phyloP scores from a whole-genome alignment of 371 early-diverging fungal genomes.

The Mortierella polycephala region DNA sequence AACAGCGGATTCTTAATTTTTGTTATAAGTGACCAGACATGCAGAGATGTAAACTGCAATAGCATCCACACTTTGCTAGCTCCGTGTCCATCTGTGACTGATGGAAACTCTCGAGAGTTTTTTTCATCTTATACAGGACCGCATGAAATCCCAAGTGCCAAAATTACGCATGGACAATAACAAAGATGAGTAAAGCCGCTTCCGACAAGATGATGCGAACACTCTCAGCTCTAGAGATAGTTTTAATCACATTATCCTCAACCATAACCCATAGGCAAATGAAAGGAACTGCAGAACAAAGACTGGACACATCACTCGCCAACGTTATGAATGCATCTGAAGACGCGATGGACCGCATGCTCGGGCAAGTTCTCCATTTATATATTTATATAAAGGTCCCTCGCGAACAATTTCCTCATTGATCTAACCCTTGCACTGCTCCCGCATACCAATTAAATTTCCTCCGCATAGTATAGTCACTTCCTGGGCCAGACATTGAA shows the following conservation, averaged over 20 bases:
- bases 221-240: not conserved
- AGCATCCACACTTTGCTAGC: not conserved
- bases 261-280: conserved; percentile 66
- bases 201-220: not conserved
- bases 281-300: conserved; percentile 70
- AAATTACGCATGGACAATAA: conserved; percentile 56
- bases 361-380: conserved; percentile 19
- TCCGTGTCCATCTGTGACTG: not conserved
- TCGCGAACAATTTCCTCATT: not conserved
- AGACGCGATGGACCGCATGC: conserved; percentile 29
- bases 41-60: too few relatives aligned
- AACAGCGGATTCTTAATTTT: not conserved
- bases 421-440: not conserved
- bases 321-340: conserved; percentile 62
- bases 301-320: conserved; percentile 70
- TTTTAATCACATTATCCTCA: not conserved
- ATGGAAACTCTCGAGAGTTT: conserved; percentile 80
- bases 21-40: too few relatives aligned
- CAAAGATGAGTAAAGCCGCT: conserved; percentile 3
- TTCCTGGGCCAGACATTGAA: conserved; percentile 93
- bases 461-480: conserved; percentile 60
- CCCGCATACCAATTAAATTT: not conserved
- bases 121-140: conserved; percentile 75
- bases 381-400: not conserved
- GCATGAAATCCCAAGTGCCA: conserved; percentile 78